phyloP scores from a whole-genome alignment of 2,329 filamentous ascomycete species.

The Claviceps pazoutovae region DNA sequence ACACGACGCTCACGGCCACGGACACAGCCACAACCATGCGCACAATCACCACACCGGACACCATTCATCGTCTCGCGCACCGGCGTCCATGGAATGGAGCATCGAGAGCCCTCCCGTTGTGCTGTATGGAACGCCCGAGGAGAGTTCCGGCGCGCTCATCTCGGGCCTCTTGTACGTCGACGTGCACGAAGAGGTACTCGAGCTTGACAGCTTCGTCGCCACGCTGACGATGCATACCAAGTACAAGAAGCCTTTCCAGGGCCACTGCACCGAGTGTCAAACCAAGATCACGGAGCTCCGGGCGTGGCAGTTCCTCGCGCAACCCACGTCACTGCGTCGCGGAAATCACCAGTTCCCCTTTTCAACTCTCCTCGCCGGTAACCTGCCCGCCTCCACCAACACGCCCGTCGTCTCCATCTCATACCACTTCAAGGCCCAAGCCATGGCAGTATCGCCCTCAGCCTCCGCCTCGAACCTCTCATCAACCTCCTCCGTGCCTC shows the following conservation, averaged over 20 bases:
- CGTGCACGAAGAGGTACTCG: conserved; percentile 50
- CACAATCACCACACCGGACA: conserved; percentile 17
- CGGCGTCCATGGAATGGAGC: conserved; percentile 35
- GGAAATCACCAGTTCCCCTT: conserved; percentile 71
- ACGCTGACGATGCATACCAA: conserved; percentile 54
- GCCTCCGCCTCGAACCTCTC: not conserved
- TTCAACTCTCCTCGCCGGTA: conserved; percentile 70
- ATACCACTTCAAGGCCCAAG: conserved; percentile 63
- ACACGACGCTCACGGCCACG: not conserved
- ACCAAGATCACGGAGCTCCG: conserved; percentile 60
- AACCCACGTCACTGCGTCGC: conserved; percentile 34
- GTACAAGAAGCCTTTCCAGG: conserved; percentile 69
- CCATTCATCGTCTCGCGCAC: conserved; percentile 7
- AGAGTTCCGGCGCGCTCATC: conserved; percentile 71
- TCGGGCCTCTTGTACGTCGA: conserved; percentile 69
- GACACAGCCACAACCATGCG: not conserved
- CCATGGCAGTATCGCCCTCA: conserved; percentile 38
- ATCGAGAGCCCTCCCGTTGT: conserved; percentile 82
- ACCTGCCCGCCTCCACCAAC: conserved; percentile 73
- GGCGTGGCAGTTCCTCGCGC: conserved; percentile 62
- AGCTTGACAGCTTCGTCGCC: conserved; percentile 62
- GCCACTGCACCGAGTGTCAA: conserved; percentile 66
- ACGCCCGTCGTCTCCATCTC: conserved; percentile 58
- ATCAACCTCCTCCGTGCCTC: conserved; percentile 16
- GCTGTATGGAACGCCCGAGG: conserved; percentile 61